A percentile compares a stretch with the other conserved stretches of the same genome.
Evolutionary conservation across 2,329 filamentous ascomycete genomes (phyloP).

Genomic region (Raffaelea deltoideospora): DNA sequence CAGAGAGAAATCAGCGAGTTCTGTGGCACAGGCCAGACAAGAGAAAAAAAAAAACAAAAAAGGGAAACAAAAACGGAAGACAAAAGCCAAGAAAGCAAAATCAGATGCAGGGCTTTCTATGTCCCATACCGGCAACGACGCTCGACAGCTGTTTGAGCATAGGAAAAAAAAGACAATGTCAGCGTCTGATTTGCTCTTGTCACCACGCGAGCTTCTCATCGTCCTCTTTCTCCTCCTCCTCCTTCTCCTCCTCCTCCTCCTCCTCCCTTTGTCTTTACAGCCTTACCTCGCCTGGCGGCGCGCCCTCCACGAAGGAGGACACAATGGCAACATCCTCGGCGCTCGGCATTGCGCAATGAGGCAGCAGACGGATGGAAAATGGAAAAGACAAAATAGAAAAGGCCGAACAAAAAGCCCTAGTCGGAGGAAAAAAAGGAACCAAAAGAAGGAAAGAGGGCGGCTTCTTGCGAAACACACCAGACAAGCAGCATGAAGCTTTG

Average conservation of each 20-base stretch:
- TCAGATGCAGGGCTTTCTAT: too few species aligned
- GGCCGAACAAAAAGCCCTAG: too few species aligned
- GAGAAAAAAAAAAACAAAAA: too few species aligned
- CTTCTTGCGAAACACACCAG: too few species aligned
- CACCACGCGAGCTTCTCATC: too few species aligned
- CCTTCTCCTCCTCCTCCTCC: not conserved
- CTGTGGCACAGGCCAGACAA: too few species aligned
- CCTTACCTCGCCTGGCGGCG: slow-evolving; percentile 87
- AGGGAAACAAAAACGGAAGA: not conserved
- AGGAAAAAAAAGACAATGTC: too few species aligned
- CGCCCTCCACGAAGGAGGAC: slow-evolving; percentile 82
- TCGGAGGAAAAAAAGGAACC: too few species aligned
- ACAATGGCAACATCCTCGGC: slow-evolving; percentile 37
- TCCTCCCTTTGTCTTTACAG: not conserved
- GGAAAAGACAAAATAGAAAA: not conserved
- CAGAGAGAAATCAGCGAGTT: not conserved
- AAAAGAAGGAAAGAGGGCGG: too few species aligned
- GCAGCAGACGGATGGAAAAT: too few species aligned
- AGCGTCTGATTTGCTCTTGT: not conserved
- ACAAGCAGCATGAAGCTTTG: too few species aligned
- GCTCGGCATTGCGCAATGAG: slow-evolving; percentile 18
- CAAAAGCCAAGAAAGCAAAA: slow-evolving; percentile 41
- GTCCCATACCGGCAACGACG: slow-evolving; percentile 56
- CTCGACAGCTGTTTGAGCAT: slow-evolving; percentile 5
- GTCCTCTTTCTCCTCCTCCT: not conserved